Evolutionary conservation across 129 eudicot genomes (phyloP), one percentile per base, ranked within the genome.

Genomic region (Centrapalus pauciflorus): DNA sequence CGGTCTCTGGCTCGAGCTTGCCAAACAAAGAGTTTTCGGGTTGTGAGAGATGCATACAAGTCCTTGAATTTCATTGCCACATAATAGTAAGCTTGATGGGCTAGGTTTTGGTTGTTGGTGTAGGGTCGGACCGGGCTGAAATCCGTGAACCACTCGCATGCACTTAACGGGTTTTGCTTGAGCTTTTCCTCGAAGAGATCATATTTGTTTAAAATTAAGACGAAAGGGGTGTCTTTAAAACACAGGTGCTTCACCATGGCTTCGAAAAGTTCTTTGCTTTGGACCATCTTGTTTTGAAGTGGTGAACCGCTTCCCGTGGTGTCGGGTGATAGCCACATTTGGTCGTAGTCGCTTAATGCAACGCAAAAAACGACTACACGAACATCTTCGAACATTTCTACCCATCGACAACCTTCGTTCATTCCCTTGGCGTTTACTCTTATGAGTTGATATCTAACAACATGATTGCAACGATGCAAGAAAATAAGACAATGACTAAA

Each of bases 21-120:
- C 92, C 95, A 94, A 32, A 94, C 95, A 59, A 86, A 94, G 14
- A 94, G 95, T 80, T 94, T 94, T 40, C 86, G 81, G 20, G 79
- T 67, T 0, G 97, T 89, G 20, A 89, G 65, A 35, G 86, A 86
- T 19, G 88, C 84, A 52, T 89, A 94, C 3, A 94, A 82, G 38
- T 94, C 95, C 71, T 94, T 89, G 77, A 86, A 94, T 84, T 82
- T 94, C 96, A 94, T 84, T 3, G 99, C 99, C 9, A 89, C 86
- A 35, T 84, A 94, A 73, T 80, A 94, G 78, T 86, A 94, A 33
- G 99, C 99, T 55, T 89, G 99, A 54, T 94, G 88, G 26, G 97
- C 97, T 9, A 94, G 81, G 51, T 93, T 67, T 58, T 89, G 99
- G 80, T 75, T 84, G 79, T 81, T 94, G 68, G 83, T 77, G 69